Conservation (phyloP, 2,329 filamentous ascomycete genomes). For the Talaromyces sp. region DNA sequence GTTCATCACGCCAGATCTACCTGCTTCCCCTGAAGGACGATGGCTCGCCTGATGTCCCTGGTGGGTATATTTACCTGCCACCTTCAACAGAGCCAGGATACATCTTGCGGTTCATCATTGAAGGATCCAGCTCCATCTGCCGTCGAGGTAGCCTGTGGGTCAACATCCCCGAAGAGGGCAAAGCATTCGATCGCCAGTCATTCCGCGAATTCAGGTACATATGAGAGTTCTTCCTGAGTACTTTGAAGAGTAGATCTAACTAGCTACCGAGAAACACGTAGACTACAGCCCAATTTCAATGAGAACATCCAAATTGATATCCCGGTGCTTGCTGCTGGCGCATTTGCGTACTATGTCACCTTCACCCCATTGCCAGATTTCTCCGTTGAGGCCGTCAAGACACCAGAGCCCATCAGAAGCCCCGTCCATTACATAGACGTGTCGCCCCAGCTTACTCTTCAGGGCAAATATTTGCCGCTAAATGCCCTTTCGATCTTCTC, state of each 20-base stretch:
- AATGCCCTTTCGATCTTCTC: constrained; percentile 91
- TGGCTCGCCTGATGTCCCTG: constrained; percentile 85
- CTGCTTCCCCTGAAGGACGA: constrained; percentile 88
- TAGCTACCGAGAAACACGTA: constrained; percentile 27
- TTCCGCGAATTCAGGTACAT: constrained; percentile 89
- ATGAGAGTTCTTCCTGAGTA: background rate
- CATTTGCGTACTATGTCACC: constrained; percentile 92
- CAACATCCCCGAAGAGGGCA: constrained; percentile 81
- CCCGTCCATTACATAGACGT: constrained; percentile 91
- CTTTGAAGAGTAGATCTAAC: constrained; percentile 1
- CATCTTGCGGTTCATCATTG: constrained; percentile 82
- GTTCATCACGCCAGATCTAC: constrained; percentile 64
- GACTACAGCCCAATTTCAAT: constrained; percentile 90
- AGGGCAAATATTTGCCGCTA: constrained; percentile 74
- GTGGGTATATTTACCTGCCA: constrained; percentile 89
- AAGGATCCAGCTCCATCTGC: constrained; percentile 94
- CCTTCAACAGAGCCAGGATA: constrained; percentile 74
- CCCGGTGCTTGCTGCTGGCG: constrained; percentile 77
- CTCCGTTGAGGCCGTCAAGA: constrained; percentile 57
- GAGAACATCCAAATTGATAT: constrained; percentile 87
- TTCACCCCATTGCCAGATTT: constrained; percentile 85
- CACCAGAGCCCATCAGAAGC: constrained; percentile 66
- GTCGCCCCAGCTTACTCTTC: constrained; percentile 75
- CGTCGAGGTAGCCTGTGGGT: constrained; percentile 94
- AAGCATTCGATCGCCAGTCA: constrained; percentile 73